Base-by-base conservation (phyloP, 1,284 basidiomycete genomes). In the Laetiporus sulphureus region DNA sequence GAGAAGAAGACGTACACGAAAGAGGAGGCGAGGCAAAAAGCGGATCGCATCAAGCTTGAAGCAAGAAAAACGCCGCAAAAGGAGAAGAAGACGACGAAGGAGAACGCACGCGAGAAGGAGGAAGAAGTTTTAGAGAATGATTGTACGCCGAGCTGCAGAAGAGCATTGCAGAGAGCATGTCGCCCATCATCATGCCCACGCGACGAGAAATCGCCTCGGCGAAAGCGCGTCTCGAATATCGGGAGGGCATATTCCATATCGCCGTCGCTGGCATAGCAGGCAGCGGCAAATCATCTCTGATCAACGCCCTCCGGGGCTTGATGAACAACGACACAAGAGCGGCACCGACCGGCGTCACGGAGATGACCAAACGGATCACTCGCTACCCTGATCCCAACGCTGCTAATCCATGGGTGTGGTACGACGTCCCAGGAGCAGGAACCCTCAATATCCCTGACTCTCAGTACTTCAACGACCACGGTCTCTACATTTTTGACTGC, bases 191-290 rank as follows among this genome's bases (percentile, higher is more conserved):
- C n/a, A 10, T 40, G 5, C 38, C 38, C 10, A 40, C 38, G 16
- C 12, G 13, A 15, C 15, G 18, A 8, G 20, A 40, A 18, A 32
- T 22, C 21, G 21, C 15, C 7, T 29, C 38, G 11, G 31, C 31
- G 29, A 32, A 40, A 21, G 16, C 31, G 16, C 38, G 30, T 22
- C 13, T 32, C 8, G 29, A 40, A 23, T 40, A 40, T 31, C 22
- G 16, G 3, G 38, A 40, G 22, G 38, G 38, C 10, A 16, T 32
- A 10, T 18, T 40, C 30, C 38, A 40, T 15, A 22, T 40, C n/a
- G 38, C 38, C 4, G 31, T 40, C 16, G 21, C 38, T 5, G 38
- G 31, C 27, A 19, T 40, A 2, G 11, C 38, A n/a, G n/a, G n/a
- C n/a, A n/a, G n/a, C n/a, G n/a, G n/a, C n/a, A n/a, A n/a, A n/a